Base-by-base conservation (phyloP, 345 rosid species). In the Eutrema yunnanense region DNA sequence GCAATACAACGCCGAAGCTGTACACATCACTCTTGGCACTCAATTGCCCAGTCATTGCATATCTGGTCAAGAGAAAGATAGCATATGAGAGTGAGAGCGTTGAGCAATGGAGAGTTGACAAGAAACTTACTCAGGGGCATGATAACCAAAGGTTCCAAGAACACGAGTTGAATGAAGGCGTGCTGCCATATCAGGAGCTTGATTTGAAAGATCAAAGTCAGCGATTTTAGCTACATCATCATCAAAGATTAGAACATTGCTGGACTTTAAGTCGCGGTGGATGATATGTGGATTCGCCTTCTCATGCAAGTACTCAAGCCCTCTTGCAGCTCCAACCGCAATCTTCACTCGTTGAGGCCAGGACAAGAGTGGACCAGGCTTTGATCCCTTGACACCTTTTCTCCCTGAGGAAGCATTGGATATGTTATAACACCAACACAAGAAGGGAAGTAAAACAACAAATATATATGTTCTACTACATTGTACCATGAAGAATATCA, bases 41-140 rank as follows among this genome's bases (percentile, higher is more conserved):
- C 78, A 89, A 72, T 75, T 89, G 98, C 43, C 94, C 98, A 43
- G 98, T 89, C 98, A 89, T 92, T 53, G 98, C 94, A 79, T 89
- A 89, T 75, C 96, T 92, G 82, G 8, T 47, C 16, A 14, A 38
- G 3, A 50, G 40, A 38, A 14, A 3, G 48, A 32, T 2, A 19
- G 58, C 27, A 14, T 13, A 61, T 54, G 26, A 40, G 54, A 43
- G 9, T 4, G n/a, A 8, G 55, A 58, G n/a, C 9, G 34, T 22
- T 44, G 26, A 56, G 19, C 13, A 53, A 9, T 2, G 19, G 34
- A 50, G 46, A 87, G 57, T 81, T 70, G 72, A n/a, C 8, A n/a
- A 69, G 8, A 37, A 73, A 71, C 84, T 83, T 83, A 88, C 92
- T 88, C 92, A 52, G 92, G 88, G 53, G 92, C 88, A 77, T 88